Conservation (phyloP, 768 basidiomycete species). For the Suillus bovinus region DNA sequence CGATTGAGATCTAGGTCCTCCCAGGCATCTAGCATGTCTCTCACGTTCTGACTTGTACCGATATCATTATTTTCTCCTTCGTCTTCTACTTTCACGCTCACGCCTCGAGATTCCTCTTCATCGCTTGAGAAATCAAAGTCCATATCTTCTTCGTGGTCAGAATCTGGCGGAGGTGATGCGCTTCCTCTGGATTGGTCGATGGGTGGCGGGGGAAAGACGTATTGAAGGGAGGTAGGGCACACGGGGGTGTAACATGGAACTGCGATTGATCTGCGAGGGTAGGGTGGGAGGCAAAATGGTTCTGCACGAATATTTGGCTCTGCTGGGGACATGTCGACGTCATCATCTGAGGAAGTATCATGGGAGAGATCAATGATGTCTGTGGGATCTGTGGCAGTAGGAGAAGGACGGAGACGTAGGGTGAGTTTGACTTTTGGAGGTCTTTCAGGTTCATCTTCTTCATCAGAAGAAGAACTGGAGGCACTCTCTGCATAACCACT, state of each 20-base stretch:
- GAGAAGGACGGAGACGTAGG: constrained; percentile 53
- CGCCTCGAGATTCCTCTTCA: constrained; percentile 3
- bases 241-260: constrained; percentile 57
- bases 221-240: constrained; percentile 25
- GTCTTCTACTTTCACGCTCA: constrained; percentile 20
- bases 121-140: constrained; percentile 37
- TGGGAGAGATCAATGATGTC: constrained; percentile 44
- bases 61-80: constrained; percentile 25
- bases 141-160: constrained; percentile 38
- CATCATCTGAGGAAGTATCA: constrained; percentile 28
- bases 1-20: constrained; percentile 51
- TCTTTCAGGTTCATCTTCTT: constrained; percentile 32
- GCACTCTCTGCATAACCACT: constrained; percentile 26
- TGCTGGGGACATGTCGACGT: constrained; percentile 20
- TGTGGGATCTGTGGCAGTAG: constrained; percentile 23
- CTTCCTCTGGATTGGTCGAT: constrained; percentile 38
- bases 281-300: constrained; percentile 54
- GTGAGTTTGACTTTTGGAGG: constrained; percentile 71
- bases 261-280: constrained; percentile 57
- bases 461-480: constrained; percentile 29
- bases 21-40: constrained; percentile 69
- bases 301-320: constrained; percentile 28
- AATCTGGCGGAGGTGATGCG: constrained; percentile 74
- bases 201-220: constrained; percentile 23
- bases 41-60: constrained; percentile 61